Evolutionary conservation across 352 stramenopile genomes (phyloP).

Genomic region (Globisporangium cystogenes): DNA sequence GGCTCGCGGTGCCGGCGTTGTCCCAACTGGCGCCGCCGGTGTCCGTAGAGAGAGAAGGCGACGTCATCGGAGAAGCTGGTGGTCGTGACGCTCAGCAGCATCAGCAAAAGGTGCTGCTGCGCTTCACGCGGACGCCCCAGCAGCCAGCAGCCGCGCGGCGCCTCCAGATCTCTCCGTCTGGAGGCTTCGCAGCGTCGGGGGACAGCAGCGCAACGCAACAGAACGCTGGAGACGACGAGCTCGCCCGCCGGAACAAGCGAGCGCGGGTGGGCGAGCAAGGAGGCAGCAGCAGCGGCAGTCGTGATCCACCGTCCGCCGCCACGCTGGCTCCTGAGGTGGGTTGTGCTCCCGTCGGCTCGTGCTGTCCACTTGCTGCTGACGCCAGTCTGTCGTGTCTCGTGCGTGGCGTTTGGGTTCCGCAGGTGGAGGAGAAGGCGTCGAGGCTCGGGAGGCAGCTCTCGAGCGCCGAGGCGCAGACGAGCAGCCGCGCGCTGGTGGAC

Average conservation of each 20-base stretch:
- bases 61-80: not conserved
- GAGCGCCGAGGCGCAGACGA: conserved; percentile 20
- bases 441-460: conserved; percentile 39
- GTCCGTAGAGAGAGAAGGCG: not conserved
- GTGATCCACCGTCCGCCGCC: too few species aligned
- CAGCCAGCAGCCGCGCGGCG: not conserved
- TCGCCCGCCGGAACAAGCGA: not conserved
- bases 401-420: too few species aligned
- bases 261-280: not conserved
- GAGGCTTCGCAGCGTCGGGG: not conserved
- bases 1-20: not conserved
- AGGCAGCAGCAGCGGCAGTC: too few species aligned
- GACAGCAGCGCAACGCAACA: not conserved
- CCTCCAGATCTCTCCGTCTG: too few species aligned
- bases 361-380: not conserved
- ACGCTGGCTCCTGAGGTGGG: not conserved
- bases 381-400: not conserved
- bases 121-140: conserved; percentile 3
- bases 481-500: conserved; percentile 22
- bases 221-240: not conserved
- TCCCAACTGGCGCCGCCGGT: not conserved
- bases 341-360: not conserved
- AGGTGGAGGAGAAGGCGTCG: conserved; percentile 40
- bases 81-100: not conserved
- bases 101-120: conserved; percentile 8